Evolutionary conservation across 495 filamentous ascomycete species (phyloP).

Genomic region (Xylaria grammica): DNA sequence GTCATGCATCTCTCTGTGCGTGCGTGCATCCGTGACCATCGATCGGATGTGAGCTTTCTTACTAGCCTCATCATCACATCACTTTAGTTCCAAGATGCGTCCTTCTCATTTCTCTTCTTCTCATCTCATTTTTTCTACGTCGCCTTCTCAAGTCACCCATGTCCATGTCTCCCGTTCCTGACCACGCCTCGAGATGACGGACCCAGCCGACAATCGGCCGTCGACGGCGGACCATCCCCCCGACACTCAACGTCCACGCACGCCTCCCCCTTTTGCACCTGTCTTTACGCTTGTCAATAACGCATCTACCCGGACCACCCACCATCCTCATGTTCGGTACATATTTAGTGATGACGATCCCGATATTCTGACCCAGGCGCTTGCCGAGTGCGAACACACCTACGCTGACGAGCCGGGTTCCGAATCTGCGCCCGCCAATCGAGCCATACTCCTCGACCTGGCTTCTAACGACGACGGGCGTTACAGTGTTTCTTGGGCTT

Average conservation of each 20-base stretch:
- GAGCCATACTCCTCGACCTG: conserved; percentile 63
- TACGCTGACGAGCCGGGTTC: conserved; percentile 26
- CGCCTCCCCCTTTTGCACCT: conserved; percentile 59
- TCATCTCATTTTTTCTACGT: conserved; percentile 45
- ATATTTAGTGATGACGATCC: conserved; percentile 82
- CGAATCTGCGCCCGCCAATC: conserved; percentile 41
- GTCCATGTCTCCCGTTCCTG: conserved; percentile 27
- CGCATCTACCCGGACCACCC: conserved; percentile 53
- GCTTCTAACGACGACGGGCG: conserved; percentile 42
- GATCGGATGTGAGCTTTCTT: conserved; percentile 27
- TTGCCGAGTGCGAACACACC: conserved; percentile 43
- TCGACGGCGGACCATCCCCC: conserved; percentile 31
- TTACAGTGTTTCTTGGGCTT: conserved; percentile 51
- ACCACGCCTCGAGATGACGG: conserved; percentile 34
- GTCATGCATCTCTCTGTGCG: conserved; percentile 16
- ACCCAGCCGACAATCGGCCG: conserved; percentile 31
- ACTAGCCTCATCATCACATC: conserved; percentile 35
- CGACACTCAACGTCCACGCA: conserved; percentile 30
- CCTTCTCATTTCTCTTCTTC: conserved; percentile 46
- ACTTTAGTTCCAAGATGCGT: conserved; percentile 48
- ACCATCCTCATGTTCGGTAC: conserved; percentile 87
- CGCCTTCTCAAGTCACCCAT: conserved; percentile 25
- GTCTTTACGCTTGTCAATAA: conserved; percentile 71
- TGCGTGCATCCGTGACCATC: conserved; percentile 24
- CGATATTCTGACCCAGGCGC: conserved; percentile 63